phyloP scores from a whole-genome alignment of 495 filamentous ascomycete species.

The Pyrenula aspistea region DNA sequence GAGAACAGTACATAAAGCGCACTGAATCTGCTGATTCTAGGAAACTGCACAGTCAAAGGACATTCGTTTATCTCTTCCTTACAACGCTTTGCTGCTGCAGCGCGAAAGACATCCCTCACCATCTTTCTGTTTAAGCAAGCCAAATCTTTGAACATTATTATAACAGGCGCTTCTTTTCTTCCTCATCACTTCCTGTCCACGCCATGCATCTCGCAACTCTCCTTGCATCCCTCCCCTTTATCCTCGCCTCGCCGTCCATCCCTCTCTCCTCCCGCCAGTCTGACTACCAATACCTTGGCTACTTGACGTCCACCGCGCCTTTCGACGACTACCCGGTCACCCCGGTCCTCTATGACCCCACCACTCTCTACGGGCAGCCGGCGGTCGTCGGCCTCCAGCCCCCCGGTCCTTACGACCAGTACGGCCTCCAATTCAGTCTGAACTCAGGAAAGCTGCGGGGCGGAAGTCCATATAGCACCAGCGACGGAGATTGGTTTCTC shows the following conservation, averaged over 20 bases:
- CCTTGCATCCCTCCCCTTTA: background rate
- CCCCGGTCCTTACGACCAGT: background rate
- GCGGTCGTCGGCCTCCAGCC: background rate
- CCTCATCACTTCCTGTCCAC: background rate
- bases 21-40: no score
- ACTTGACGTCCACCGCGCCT: background rate
- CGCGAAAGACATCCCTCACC: no score
- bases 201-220: background rate
- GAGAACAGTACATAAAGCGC: no score
- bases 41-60: no score
- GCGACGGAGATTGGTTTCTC: no score
- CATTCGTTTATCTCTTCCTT: no score
- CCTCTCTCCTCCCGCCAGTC: background rate
- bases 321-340: background rate
- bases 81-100: no score
- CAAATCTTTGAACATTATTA: no score
- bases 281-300: background rate
- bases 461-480: background rate
- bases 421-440: background rate
- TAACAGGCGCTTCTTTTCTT: constrained; percentile 3
- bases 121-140: no score
- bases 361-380: background rate
- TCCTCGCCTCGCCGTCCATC: background rate
- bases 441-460: background rate
- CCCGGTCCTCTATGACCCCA: background rate